Evolutionary conservation across 495 filamentous ascomycete genomes (phyloP), one percentile per base, ranked within the genome.

Genomic region (Penicillium angulare): DNA sequence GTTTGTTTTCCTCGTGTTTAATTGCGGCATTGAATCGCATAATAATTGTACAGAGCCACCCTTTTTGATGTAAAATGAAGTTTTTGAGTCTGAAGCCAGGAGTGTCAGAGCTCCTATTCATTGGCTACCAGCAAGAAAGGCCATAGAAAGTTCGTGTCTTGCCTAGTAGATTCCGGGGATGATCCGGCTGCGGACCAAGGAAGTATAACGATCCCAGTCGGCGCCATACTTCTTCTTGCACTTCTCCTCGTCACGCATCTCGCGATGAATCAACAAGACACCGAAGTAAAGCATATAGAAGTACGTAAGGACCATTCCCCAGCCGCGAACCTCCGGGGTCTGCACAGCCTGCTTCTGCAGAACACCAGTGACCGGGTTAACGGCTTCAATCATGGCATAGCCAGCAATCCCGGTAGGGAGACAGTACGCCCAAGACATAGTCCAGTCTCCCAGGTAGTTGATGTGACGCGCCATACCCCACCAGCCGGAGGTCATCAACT

Each of bases 401-500:
- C 91, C 91, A 0, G 91, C 86, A 48, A 95, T 71, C 5, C 90
- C 90, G 5, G 93, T 97, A 0, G 95, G 93, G 17, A 98, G 75
- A 50, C 85, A 88, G 69, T 92, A 98, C 0, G 89, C 84, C 89
- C 91, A 97, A 13, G 85, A 80, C 84, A 95, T 89, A 45, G 92
- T 71, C 92, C 92, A 97, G 70, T 98, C 93, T 32, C 92, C 95
- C n/a, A 95, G 69, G 66, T 98, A 97, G 73, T 97, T 98, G 76
- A 97, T 92, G 66, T 98, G 95, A 15, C 95, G 79, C 10, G 90
- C 86, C 17, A 79, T 72, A 32, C 93, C 95, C 95, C 93, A 97
- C 95, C 95, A 98, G 23, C 93, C 93, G 5, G 88, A 87, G 2
- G 81, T 82, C 61, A 98, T 81, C 43, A 97, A 77, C 49, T 83